These are phyloP conservation scores for Pythium vanterpoolii DNA, from an alignment of 352 stramenopile species.

Conservation along the genomic window DNA sequence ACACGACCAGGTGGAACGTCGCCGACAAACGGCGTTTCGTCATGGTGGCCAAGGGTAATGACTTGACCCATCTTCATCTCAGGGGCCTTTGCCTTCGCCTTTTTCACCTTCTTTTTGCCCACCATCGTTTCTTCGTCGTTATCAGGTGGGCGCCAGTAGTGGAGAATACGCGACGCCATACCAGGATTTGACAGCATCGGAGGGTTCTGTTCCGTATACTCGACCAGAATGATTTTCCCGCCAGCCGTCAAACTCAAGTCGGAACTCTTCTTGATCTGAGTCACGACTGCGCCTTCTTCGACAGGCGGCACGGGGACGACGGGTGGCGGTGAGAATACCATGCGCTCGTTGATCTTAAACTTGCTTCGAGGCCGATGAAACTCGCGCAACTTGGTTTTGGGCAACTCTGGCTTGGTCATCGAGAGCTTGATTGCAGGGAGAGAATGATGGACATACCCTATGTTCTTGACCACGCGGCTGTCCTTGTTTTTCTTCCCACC, in stretches of 20 bases:
- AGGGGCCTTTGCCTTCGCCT: constrained; percentile 61
- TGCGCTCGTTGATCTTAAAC: constrained; percentile 84
- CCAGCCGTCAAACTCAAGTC: constrained; percentile 73
- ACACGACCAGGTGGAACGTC: constrained; percentile 72
- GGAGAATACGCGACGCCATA: constrained; percentile 80
- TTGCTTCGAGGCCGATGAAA: constrained; percentile 81
- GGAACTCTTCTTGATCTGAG: constrained; percentile 88
- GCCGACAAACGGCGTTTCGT: constrained; percentile 80
- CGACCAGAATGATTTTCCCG: constrained; percentile 76
- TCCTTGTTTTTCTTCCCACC: constrained; percentile 81
- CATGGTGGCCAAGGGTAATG: constrained; percentile 76
- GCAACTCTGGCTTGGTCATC: constrained; percentile 80
- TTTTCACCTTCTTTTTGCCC: constrained; percentile 75
- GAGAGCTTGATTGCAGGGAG: constrained; percentile 86
- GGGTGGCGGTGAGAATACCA: constrained; percentile 50
- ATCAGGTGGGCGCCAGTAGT: constrained; percentile 80
- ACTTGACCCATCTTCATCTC: constrained; percentile 80
- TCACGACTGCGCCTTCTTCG: constrained; percentile 69
- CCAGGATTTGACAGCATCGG: constrained; percentile 79
- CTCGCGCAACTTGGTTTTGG: constrained; percentile 75
- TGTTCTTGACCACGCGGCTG: constrained; percentile 82
- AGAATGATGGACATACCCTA: constrained; percentile 81
- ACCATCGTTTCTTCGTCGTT: constrained; percentile 34
- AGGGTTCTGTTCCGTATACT: constrained; percentile 83
- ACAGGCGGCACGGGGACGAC: constrained; percentile 35